Base-by-base conservation (phyloP, 2,329 filamentous ascomycete genomes). In the Sporothrix phasma region DNA sequence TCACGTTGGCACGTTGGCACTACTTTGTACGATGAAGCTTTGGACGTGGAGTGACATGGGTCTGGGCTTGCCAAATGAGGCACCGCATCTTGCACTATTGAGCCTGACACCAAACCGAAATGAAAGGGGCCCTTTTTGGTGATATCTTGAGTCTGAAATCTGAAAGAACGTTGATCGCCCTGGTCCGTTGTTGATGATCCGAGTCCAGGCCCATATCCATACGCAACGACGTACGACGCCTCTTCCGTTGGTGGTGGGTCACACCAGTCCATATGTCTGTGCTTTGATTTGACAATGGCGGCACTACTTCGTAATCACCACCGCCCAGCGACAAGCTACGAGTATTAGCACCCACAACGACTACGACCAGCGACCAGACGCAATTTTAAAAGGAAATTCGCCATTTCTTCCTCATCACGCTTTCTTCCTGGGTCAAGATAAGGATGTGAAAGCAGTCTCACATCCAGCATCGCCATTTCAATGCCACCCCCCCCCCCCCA, bases 201-300 rank as follows among this genome's bases (percentile, higher is more conserved):
- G 26, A 11, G 45, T 26, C 43, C 43, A 46, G 19, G 43, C 45
- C 45, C 45, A 11, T 47, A 26, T 47, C 15, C 19, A 34, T 34
- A 34, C 31, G 31, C 8, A n/a, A n/a, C n/a, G n/a, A n/a, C 34
- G 34, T 47, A 47, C n/a, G n/a, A n/a, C n/a, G n/a, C n/a, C n/a
- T n/a, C 22, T 47, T 19, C 15, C 17, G 45, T 11, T 19, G 22
- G 68, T 26, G 65, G 22, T 69, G 69, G 53, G 31, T 56, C 31
- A 24, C 46, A n/a, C n/a, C n/a, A n/a, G n/a, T 11, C 46, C n/a
- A 19, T 34, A 56, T 11, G 15, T 13, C 53, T 41, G 61, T 54
- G 15, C 45, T 56, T 63, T 63, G 61, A 56, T 63, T 63, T 63
- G 61, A 56, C 26, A 29, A 63, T 63, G 26, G 61, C 61, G 61